Evolutionary conservation across 225 moss, liverwort and hornwort genomes (phyloP).

Genomic region (Climacium dendroides): DNA sequence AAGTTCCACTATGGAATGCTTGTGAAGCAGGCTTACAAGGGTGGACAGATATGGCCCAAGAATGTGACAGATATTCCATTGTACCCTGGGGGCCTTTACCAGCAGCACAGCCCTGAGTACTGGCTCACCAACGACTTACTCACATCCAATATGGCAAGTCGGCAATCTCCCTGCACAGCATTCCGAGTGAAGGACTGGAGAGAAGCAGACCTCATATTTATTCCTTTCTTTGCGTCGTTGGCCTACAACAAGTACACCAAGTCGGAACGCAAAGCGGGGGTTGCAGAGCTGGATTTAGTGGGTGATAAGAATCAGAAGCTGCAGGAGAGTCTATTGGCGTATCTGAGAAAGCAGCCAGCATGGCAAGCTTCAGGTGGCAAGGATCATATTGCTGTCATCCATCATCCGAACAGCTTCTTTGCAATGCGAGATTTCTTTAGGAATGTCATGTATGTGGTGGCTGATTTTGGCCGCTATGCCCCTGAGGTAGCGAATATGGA

Average conservation of each 20-base stretch:
- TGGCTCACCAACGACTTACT: conserved; percentile 62
- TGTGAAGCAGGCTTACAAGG: conserved; percentile 6
- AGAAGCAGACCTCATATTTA: conserved; percentile 46
- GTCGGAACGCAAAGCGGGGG: conserved; percentile 27
- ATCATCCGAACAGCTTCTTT: conserved; percentile 44
- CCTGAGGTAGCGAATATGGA: conserved; percentile 25
- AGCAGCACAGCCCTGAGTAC: conserved; percentile 77
- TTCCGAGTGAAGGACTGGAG: conserved; percentile 45
- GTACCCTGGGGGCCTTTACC: conserved; percentile 60
- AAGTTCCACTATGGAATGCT: conserved; percentile 69
- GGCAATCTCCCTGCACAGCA: conserved; percentile 45
- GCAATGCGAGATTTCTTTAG: conserved; percentile 20
- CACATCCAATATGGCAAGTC: conserved; percentile 42
- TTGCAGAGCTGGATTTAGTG: conserved; percentile 10
- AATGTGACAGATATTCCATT: conserved; percentile 41
- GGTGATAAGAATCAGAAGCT: conserved; percentile 38
- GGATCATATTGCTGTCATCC: conserved; percentile 39
- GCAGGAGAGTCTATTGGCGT: conserved; percentile 40
- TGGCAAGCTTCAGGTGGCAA: conserved; percentile 32
- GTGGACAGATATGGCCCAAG: conserved; percentile 43
- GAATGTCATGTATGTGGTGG: conserved; percentile 35
- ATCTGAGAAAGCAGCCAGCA: conserved; percentile 21
- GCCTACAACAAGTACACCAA: conserved; percentile 76
- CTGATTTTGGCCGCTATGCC: conserved; percentile 39
- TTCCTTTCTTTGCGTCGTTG: conserved; percentile 68